Percentiles rank a stretch among this genome's conserved stretches.
These are phyloP conservation scores for Hyaloperonospora arabidopsidis DNA, from an alignment of 352 stramenopile genomes.

Conservation along the genomic window DNA sequence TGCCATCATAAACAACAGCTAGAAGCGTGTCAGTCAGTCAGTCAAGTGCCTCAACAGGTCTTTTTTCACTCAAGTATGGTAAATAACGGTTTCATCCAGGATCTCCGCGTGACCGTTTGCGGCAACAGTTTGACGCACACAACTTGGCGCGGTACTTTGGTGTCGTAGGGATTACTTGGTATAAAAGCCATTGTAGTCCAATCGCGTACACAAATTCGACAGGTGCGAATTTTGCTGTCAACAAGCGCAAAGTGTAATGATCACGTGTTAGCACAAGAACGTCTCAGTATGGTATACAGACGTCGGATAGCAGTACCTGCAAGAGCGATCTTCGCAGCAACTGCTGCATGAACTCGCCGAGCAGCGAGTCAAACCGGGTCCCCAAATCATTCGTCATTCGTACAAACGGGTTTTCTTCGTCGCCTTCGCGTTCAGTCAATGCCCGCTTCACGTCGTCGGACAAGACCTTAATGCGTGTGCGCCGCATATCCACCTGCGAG, in stretches of 20 bases:
- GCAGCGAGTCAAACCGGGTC: conserved; percentile 81
- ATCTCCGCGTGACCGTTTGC: neutral
- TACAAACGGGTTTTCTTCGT: conserved; percentile 68
- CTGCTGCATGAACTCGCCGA: conserved; percentile 86
- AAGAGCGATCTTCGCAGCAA: conserved; percentile 71
- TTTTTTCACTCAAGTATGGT: neutral
- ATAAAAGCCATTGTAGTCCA: conserved; percentile 70
- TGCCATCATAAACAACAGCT: too few species aligned
- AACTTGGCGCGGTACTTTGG: neutral
- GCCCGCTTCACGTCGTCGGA: conserved; percentile 71
- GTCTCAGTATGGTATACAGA: neutral
- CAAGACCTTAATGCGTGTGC: conserved; percentile 70
- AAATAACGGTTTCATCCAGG: too few species aligned
- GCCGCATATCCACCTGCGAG: conserved; percentile 71
- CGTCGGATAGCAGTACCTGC: conserved; percentile 40
- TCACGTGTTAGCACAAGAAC: neutral
- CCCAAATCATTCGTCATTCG: conserved; percentile 73
- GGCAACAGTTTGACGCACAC: neutral
- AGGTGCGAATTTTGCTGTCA: conserved; percentile 57
- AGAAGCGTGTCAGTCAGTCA: too few species aligned
- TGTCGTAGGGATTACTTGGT: conserved; percentile 36
- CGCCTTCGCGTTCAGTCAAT: conserved; percentile 55
- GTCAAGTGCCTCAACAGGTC: too few species aligned
- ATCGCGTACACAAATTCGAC: conserved; percentile 51
- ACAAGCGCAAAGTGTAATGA: conserved; percentile 3